phyloP scores from a whole-genome alignment of 1,284 basidiomycete genomes.

The Chalciporus sp. region DNA sequence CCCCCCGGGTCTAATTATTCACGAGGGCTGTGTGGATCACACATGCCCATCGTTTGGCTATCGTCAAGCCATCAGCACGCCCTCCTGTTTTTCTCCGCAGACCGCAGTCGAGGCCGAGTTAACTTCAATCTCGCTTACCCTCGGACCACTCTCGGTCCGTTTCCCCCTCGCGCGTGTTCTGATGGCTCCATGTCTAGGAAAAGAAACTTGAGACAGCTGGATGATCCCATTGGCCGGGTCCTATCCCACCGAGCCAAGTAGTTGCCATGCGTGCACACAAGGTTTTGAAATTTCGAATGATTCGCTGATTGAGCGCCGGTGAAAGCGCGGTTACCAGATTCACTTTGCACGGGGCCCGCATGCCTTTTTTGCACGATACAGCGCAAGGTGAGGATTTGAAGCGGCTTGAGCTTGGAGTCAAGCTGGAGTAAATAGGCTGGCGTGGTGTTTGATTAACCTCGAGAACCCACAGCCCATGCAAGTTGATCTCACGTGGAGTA shows the following conservation, averaged over 20 bases:
- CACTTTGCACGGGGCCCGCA: not conserved
- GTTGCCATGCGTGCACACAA: slow-evolving; percentile 2
- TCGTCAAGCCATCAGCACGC: slow-evolving; percentile 8
- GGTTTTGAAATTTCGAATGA: slow-evolving; percentile 12
- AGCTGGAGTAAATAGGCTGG: not conserved
- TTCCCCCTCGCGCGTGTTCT: not conserved
- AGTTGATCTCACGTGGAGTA: not conserved
- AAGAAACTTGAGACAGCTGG: too few relatives aligned
- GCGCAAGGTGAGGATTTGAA: slow-evolving; percentile 1
- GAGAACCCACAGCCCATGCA: not conserved
- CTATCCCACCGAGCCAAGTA: not conserved
- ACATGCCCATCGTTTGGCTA: slow-evolving; percentile 5
- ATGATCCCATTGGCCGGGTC: not conserved
- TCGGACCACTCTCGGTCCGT: not conserved
- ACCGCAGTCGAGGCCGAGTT: not conserved
- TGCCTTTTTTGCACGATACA: not conserved
- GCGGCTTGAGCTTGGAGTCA: not conserved
- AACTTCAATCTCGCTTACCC: not conserved
- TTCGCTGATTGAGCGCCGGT: not conserved
- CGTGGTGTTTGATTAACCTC: not conserved
- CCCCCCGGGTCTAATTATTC: slow-evolving; percentile 1
- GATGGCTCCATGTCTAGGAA: not conserved
- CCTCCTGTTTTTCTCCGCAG: slow-evolving; percentile 13
- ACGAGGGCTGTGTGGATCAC: slow-evolving; percentile 6
- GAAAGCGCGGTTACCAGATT: not conserved